Evolutionary conservation across 495 filamentous ascomycete species (phyloP).

Genomic region (Talaromyces thailandensis): DNA sequence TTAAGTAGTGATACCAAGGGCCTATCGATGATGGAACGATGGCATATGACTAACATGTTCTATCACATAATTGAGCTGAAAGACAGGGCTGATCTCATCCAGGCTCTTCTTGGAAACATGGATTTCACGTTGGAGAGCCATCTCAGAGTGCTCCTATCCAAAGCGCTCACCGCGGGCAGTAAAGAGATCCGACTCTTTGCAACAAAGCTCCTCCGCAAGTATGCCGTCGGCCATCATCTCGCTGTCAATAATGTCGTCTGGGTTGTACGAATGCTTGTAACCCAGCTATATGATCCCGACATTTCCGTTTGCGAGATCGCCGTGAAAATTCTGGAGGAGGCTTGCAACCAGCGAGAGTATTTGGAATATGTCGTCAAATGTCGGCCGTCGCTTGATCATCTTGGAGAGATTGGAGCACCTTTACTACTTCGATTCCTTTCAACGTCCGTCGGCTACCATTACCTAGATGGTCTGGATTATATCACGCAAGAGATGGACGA

Average conservation of each 20-base stretch:
- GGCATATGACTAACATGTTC: conserved; percentile 98
- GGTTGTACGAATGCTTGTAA: conserved; percentile 93
- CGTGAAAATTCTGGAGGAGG: conserved; percentile 94
- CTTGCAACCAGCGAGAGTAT: conserved; percentile 81
- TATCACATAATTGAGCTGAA: conserved; percentile 93
- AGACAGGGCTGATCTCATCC: conserved; percentile 82
- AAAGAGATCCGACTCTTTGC: conserved; percentile 86
- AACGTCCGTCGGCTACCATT: conserved; percentile 94
- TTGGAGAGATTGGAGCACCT: conserved; percentile 94
- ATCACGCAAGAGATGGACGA: conserved; percentile 99
- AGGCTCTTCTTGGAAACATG: conserved; percentile 77
- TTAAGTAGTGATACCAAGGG: conserved; percentile 75
- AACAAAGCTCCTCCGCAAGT: conserved; percentile 75
- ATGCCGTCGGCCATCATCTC: conserved; percentile 44
- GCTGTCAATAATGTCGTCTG: conserved; percentile 61
- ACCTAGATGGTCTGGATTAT: conserved; percentile 92
- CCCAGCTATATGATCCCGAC: conserved; percentile 94
- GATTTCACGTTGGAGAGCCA: conserved; percentile 86
- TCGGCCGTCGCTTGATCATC: conserved; percentile 87
- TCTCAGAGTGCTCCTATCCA: conserved; percentile 83
- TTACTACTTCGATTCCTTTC: conserved; percentile 88
- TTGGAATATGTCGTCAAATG: conserved; percentile 96
- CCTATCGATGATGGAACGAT: conserved; percentile 83
- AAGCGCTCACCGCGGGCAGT: conserved; percentile 81
- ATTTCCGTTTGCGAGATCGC: conserved; percentile 92